Evolutionary conservation across 1,284 basidiomycete species (phyloP).

Genomic region (Coriolopsis trogii): DNA sequence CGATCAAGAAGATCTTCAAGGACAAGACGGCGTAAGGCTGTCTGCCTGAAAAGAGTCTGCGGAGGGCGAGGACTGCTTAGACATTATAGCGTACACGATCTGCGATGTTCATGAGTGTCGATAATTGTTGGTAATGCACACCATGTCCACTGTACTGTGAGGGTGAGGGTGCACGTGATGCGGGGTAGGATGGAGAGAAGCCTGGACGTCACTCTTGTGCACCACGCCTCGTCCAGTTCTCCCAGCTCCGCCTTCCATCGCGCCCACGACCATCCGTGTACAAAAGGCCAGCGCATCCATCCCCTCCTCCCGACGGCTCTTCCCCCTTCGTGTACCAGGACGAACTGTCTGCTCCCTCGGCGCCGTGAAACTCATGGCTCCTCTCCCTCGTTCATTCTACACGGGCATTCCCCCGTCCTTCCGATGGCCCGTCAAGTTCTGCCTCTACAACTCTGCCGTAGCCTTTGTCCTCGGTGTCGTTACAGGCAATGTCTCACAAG

Average conservation of each 20-base stretch:
- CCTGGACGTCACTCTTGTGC: no score
- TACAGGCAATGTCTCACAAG: constrained; percentile 85
- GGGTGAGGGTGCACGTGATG: no score
- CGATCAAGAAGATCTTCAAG: constrained; percentile 77
- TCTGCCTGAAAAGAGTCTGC: constrained; percentile 7
- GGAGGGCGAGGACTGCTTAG: constrained; percentile 1
- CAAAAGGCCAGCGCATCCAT: no score
- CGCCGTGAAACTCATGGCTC: constrained; percentile 7
- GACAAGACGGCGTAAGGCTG: constrained; percentile 41
- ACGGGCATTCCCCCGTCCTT: constrained; percentile 40
- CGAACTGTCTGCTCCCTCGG: neutral
- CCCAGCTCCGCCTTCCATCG: no score
- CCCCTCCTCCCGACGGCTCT: no score
- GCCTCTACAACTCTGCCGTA: constrained; percentile 46
- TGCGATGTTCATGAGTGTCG: no score
- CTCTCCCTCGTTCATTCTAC: constrained; percentile 10
- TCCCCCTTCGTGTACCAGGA: no score
- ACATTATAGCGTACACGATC: constrained; percentile 11
- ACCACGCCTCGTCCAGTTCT: no score
- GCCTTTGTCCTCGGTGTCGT: constrained; percentile 64
- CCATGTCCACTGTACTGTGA: no score
- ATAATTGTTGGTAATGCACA: no score
- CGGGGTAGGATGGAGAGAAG: no score
- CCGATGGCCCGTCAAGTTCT: constrained; percentile 67
- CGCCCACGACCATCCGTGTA: no score